Conservation (phyloP, 2,329 filamentous ascomycete genomes). For the Venturia asperata region DNA sequence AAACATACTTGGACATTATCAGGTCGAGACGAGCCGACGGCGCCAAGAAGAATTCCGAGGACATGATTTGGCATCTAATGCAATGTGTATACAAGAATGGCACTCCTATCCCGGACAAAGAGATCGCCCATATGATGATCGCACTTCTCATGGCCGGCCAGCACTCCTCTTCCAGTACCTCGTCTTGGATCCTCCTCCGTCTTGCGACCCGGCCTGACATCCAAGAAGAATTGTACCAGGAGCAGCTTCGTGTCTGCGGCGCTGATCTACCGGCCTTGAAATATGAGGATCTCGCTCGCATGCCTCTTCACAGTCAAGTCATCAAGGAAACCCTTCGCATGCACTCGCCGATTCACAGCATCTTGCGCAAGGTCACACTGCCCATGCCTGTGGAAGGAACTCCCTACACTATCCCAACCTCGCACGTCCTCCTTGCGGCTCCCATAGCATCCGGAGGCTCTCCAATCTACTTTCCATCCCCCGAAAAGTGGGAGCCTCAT, state of each 20-base stretch:
- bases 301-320: slow-evolving; percentile 75
- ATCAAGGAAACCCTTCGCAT: slow-evolving; percentile 89
- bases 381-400: slow-evolving; percentile 80
- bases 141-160: slow-evolving; percentile 87
- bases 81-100: slow-evolving; percentile 79
- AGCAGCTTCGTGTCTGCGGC: slow-evolving; percentile 70
- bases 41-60: slow-evolving; percentile 48
- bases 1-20: slow-evolving; percentile 78
- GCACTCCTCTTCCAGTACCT: slow-evolving; percentile 78
- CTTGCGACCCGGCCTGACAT: slow-evolving; percentile 71
- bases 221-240: slow-evolving; percentile 72
- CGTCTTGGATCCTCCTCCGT: slow-evolving; percentile 76
- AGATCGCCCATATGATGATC: slow-evolving; percentile 91
- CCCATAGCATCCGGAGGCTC: slow-evolving; percentile 74
- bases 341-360: slow-evolving; percentile 89
- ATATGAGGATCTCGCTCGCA: slow-evolving; percentile 69
- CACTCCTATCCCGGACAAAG: slow-evolving; percentile 67
- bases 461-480: slow-evolving; percentile 71
- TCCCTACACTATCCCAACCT: slow-evolving; percentile 72
- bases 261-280: slow-evolving; percentile 65
- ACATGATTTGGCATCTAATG: slow-evolving; percentile 92
- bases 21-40: slow-evolving; percentile 56
- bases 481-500: slow-evolving; percentile 79
- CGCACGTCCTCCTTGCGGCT: slow-evolving; percentile 74
- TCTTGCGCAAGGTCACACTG: slow-evolving; percentile 84